Base-by-base conservation (phyloP, 2,329 filamentous ascomycete species). In the Fusarium pseudoanthophilum region DNA sequence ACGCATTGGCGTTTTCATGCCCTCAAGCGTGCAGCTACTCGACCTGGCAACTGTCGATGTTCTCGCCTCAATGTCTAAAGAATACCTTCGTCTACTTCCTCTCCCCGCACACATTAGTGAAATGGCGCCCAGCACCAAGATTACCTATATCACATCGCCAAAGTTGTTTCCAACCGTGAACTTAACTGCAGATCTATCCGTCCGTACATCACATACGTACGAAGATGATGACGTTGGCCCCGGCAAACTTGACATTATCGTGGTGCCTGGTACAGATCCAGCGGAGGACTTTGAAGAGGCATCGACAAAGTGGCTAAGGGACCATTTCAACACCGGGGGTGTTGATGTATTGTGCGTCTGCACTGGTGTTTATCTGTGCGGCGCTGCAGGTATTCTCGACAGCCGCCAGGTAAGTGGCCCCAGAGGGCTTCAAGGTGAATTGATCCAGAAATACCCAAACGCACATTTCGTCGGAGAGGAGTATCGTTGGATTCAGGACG, bases 311-410 rank as follows among this genome's bases (percentile, higher is more conserved):
- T 89, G 87, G 83, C 72, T 89, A 49, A 77, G 78, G 13, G 75
- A 59, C 7, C 87, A 89, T 64, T 81, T 74, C 14, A 77, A 78
- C 53, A 77, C 77, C 4, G 66, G 78, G 9, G 80, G 73, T 10
- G 85, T 85, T 18, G 87, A 89, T 66, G 81, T 89, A 43, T 77
- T 89, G 66, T 84, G 84, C 68, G 82, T 89, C 15, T 89, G 87
- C 78, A 87, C 87, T 7, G 87, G 87, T 1, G 82, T 85, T 30
- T 83, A 84, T 40, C 26, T 88, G 18, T 86, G 87, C 61, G 86
- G 82, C 21, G 82, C 82, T 24, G 86, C 86, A 1, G 87, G 87
- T 1, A 75, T 89, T 26, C 67, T 87, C 37, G 81, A 84, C 46
- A 86, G 85, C 7, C 84, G 78, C 74, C 82, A 60, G 64, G 85